Evolutionary conservation across 2,329 filamentous ascomycete genomes (phyloP), one percentile per base, ranked within the genome.

Genomic region (Chaetomiaceae sp.): DNA sequence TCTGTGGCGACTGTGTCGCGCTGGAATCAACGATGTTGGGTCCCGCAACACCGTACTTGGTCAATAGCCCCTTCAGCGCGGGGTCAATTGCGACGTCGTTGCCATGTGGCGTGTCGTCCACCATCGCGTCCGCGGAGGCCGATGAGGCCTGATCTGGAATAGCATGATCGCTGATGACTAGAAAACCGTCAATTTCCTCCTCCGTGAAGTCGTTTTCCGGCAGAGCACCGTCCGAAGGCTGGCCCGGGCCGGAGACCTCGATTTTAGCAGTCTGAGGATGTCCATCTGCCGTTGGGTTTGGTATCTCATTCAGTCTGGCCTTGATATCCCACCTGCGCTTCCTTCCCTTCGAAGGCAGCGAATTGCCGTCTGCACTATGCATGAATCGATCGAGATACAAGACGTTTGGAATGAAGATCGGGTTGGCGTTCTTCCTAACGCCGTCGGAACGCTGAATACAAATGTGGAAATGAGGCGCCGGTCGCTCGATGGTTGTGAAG

Each of bases 381-480:
- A 90, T 84, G 64, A 95, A 98, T 22, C 90, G 79, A 65, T 97
- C 93, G 43, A 98, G 73, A 60, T 87, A 95, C 11, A 98, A 74
- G 2, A 76, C 83, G 54, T 93, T 84, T 4, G 84, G 82, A n/a
- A 98, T 79, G 17, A 80, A 74, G 11, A 98, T 78, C 10, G 86
- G 80, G 50, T 89, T 82, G 44, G 80, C 81, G 22, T 89, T 88
- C 61, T 95, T 95, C 35, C 75, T 75, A 6, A 76, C 75, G 53
- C 88, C 83, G 49, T 84, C 82, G 4, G 86, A 83, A 5, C 93
- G 82, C 61, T 95, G 88, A 26, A 98, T 87, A 54, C 89, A 86
- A 36, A 98, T 81, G 58, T 96, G 90, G 15, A 97, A 71, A 26
- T 98, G 79, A 0, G 90, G 89, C 1, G 93, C 89, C 10, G 90